Evolutionary conservation across 1,284 basidiomycete species (phyloP).

Genomic region (Prillingera fragicola): DNA sequence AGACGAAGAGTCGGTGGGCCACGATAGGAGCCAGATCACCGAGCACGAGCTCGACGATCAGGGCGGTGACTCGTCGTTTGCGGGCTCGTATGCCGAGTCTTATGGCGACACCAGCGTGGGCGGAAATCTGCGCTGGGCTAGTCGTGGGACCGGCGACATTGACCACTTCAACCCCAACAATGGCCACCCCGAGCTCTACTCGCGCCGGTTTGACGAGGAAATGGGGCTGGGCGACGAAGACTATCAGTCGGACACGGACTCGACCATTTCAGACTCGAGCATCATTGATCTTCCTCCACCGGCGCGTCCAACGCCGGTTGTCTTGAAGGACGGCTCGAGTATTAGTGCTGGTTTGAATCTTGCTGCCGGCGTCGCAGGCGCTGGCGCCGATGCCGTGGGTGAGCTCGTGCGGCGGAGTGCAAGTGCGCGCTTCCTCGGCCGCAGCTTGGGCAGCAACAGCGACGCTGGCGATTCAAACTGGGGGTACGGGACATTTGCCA

Average conservation of each 20-base stretch:
- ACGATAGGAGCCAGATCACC: no score
- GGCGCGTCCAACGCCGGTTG: slow-evolving; percentile 2
- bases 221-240: no score
- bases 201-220: no score
- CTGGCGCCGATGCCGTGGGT: not conserved
- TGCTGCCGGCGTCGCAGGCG: not conserved
- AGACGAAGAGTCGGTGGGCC: no score
- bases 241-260: no score
- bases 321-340: slow-evolving; percentile 1
- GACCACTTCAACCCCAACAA: not conserved
- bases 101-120: no score
- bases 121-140: no score
- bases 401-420: slow-evolving; percentile 3
- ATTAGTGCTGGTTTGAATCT: not conserved
- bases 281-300: slow-evolving; percentile 18
- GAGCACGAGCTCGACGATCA: no score
- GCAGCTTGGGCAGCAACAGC: not conserved
- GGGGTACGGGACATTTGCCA: slow-evolving; percentile 3
- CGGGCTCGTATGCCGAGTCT: no score
- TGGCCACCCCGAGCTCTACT: not conserved
- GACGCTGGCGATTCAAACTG: not conserved
- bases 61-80: no score
- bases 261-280: slow-evolving; percentile 6
- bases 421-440: slow-evolving; percentile 5
- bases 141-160: not conserved